Percentiles rank a stretch among this genome's conserved stretches.
These are phyloP conservation scores for Ganoderma leucocontextum DNA, from an alignment of 1,284 basidiomycete species.

Conservation along the genomic window DNA sequence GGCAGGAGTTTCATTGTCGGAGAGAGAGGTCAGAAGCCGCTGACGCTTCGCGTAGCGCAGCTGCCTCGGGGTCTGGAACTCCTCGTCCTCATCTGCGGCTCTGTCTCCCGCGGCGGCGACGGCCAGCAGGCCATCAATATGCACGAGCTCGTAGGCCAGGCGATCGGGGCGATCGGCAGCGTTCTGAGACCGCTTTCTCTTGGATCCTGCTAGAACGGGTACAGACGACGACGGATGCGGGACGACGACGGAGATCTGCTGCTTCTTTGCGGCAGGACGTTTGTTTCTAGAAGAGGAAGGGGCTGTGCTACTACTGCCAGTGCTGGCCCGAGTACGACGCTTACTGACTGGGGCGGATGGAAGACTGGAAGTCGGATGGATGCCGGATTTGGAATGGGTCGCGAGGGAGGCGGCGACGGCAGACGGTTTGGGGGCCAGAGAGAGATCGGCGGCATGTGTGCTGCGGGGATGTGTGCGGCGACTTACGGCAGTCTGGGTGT, in stretches of 20 bases:
- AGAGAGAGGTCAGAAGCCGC: conserved; percentile 22
- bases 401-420: conserved; percentile 4
- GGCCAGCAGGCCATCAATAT: background rate
- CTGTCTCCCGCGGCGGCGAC: background rate
- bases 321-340: conserved; percentile 22
- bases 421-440: background rate
- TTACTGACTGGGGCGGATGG: conserved; percentile 5
- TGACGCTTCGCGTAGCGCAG: conserved; percentile 32
- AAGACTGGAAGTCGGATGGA: conserved; percentile 8
- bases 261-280: conserved; percentile 12
- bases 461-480: conserved; percentile 13
- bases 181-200: conserved; percentile 23
- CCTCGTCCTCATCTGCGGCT: background rate
- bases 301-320: conserved; percentile 11
- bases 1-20: conserved; percentile 15
- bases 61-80: conserved; percentile 29
- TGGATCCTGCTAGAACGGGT: conserved; percentile 23
- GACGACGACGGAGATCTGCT: background rate
- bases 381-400: conserved; percentile 4
- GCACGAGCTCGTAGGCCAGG: conserved; percentile 26
- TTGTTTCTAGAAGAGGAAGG: conserved; percentile 14
- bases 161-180: conserved; percentile 15
- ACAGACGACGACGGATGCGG: conserved; percentile 2
- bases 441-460: conserved; percentile 6
- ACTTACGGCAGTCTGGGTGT: conserved; percentile 21